Conservation (phyloP, 2,329 filamentous ascomycete species). For the Aspergillus pseudoviridinutans region DNA sequence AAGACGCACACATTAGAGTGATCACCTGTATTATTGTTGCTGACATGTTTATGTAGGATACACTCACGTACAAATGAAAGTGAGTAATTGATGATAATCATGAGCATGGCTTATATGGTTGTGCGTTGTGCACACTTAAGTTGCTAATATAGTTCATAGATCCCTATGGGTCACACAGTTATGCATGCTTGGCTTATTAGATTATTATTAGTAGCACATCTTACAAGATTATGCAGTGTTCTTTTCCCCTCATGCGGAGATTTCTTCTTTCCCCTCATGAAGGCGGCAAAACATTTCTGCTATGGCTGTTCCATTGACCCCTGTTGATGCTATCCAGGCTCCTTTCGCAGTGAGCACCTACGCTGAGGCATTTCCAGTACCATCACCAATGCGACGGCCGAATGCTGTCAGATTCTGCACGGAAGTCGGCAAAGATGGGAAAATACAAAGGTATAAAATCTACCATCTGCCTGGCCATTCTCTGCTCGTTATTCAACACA, state of each 20-base stretch:
- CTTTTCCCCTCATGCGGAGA: no score
- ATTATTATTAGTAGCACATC: no score
- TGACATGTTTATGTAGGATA: no score
- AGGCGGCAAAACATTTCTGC: background rate
- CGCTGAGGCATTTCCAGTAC: background rate
- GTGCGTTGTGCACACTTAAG: no score
- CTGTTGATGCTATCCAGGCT: no score
- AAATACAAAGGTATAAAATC: background rate
- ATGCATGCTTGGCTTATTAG: no score
- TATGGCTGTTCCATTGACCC: background rate
- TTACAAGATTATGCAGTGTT: no score
- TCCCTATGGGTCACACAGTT: no score
- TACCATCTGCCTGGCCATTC: background rate
- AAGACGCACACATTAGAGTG: no score
- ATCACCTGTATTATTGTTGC: no score
- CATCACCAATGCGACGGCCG: background rate
- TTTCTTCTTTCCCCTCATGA: constrained; percentile 4
- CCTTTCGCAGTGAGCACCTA: background rate
- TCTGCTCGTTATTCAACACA: background rate
- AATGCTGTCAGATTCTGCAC: background rate
- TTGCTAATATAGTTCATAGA: no score
- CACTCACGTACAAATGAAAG: background rate
- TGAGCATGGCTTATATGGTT: background rate
- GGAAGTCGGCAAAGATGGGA: background rate
- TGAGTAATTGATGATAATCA: background rate